Conservation (phyloP, 768 basidiomycete genomes). For the Russula abietina region DNA sequence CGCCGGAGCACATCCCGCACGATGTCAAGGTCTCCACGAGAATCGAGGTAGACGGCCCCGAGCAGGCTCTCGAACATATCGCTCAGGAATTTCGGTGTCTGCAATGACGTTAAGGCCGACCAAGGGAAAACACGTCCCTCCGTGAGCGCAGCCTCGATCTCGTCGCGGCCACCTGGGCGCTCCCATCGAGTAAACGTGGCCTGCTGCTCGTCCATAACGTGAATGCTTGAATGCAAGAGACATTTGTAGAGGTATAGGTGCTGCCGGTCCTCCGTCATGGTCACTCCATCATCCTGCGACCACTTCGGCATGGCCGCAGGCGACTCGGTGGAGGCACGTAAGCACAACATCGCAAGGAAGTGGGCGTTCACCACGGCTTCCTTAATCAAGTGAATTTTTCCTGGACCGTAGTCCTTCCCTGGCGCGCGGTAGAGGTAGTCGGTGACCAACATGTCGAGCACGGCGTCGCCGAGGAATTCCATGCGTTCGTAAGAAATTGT, state of each 20-base stretch:
- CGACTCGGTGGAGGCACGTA: slow-evolving; percentile 40
- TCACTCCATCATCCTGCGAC: slow-evolving; percentile 28
- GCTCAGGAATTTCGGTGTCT: slow-evolving; percentile 73
- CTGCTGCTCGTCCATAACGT: slow-evolving; percentile 57
- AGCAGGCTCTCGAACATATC: slow-evolving; percentile 74
- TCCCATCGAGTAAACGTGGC: slow-evolving; percentile 49
- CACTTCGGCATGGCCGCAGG: slow-evolving; percentile 48
- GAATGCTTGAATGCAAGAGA: slow-evolving; percentile 58
- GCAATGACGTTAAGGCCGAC: slow-evolving; percentile 64
- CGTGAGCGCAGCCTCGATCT: slow-evolving; percentile 46
- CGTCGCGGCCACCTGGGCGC: slow-evolving; percentile 32
- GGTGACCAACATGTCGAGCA: slow-evolving; percentile 72
- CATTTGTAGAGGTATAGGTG: slow-evolving; percentile 59
- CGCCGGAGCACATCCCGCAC: slow-evolving; percentile 43
- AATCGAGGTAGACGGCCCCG: slow-evolving; percentile 72
- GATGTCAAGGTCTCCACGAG: slow-evolving; percentile 47
- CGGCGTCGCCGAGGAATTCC: slow-evolving; percentile 72
- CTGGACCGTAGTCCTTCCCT: slow-evolving; percentile 60
- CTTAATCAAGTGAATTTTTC: slow-evolving; percentile 62
- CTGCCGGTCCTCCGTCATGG: slow-evolving; percentile 38
- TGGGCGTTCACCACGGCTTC: slow-evolving; percentile 68
- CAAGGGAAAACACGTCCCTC: slow-evolving; percentile 55
- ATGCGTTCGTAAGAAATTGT: slow-evolving; percentile 72
- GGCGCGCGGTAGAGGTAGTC: slow-evolving; percentile 61
- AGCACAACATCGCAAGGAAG: slow-evolving; percentile 62